Evolutionary conservation across 345 rosid species (phyloP).

Genomic region (Acer yangbiense): DNA sequence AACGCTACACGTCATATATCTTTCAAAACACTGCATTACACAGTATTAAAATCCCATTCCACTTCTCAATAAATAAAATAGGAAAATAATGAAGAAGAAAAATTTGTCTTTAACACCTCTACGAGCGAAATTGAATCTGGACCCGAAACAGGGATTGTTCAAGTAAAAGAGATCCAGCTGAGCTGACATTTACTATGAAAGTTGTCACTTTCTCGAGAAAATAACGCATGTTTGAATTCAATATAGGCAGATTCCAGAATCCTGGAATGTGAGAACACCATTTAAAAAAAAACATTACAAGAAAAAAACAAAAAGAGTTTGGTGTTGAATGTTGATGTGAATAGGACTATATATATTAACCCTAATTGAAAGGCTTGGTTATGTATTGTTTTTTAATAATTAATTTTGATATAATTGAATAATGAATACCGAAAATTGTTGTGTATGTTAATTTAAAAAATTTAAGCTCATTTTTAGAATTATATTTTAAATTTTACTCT

Average conservation of each 20-base stretch:
- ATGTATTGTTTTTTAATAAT: not conserved
- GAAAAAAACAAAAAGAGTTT: not conserved
- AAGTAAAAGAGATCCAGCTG: not conserved
- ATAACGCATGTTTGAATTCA: constrained; percentile 28
- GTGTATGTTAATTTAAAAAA: too few relatives aligned
- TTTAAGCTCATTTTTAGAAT: too few relatives aligned
- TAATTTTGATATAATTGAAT: too few relatives aligned
- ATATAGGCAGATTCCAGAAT: constrained; percentile 30
- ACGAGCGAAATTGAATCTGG: constrained; percentile 16
- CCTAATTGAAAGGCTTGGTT: not conserved
- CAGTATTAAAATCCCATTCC: not conserved
- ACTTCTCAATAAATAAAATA: not conserved
- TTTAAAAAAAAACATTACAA: not conserved
- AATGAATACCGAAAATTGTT: too few relatives aligned
- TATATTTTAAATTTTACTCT: too few relatives aligned
- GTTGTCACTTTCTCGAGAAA: not conserved
- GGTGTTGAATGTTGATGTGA: too few relatives aligned
- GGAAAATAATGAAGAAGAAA: not conserved
- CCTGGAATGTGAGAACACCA: constrained; percentile 10
- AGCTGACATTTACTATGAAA: not conserved
- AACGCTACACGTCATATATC: not conserved
- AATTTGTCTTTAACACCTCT: not conserved
- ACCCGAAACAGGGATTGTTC: constrained; percentile 14
- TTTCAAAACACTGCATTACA: not conserved
- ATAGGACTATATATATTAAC: not conserved